Evolutionary conservation across 2,329 filamentous ascomycete genomes (phyloP), one percentile per base, ranked within the genome.

Genomic region (Cladosporium sp.): DNA sequence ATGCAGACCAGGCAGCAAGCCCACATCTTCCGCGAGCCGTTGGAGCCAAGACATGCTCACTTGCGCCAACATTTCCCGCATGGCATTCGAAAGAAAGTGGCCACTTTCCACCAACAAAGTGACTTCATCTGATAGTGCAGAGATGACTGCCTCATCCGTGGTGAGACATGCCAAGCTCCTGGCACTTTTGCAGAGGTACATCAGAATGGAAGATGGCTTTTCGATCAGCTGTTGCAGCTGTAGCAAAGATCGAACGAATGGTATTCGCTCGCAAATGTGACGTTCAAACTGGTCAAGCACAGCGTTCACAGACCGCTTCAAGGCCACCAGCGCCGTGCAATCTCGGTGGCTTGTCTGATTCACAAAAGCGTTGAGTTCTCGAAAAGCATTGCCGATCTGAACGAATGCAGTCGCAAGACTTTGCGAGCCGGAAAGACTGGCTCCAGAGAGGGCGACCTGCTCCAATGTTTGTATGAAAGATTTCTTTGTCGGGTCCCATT

Each of bases 401-500:
- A 73, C 58, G 36, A 79, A 66, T 8, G 68, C 68, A 22, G 77
- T 65, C 3, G 75, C 68, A 1, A 84, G 76, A 58, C 80, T 80
- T 4, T 82, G 73, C 13, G 76, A 66, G 18, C 71, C 65, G 18
- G 61, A 54, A n/a, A 71, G 62, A 54, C 76, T 81, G 29, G 74
- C 62, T 2, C 80, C 81, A 2, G 75, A 75, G 24, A 79, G 66
- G 2, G 75, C 68, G 1, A 75, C 66, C 47, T 75, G 66, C 3
- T 67, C 59, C 30, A 78, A 63, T 3, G 66, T 65, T 34, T 68
- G 70, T 34, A 69, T 65, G 58, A 91, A 89, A 0, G 69, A 70
- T 19, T 68, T 69, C 22, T 73, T 73, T 2, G 72, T 70, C 2
- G 73, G 64, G 44, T 84, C 72, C 75, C 81, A 89, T 0, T 68